Conservation (phyloP, 2,329 filamentous ascomycete species). For the Colletotrichum euphorbiae region DNA sequence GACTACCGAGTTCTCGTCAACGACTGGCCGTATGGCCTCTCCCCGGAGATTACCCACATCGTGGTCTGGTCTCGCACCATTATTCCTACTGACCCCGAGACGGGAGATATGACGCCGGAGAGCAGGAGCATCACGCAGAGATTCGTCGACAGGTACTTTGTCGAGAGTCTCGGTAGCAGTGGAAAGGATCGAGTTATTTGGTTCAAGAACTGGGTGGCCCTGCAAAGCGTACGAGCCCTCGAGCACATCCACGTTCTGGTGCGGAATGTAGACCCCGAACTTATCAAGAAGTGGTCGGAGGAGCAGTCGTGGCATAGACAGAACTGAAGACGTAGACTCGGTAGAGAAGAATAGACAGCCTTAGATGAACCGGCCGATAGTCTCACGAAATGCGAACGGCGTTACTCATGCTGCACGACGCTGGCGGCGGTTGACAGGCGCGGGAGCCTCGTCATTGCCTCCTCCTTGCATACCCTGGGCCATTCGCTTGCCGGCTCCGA, state of each 20-base stretch:
- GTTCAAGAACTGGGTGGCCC: conserved; percentile 93
- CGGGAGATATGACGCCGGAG: conserved; percentile 77
- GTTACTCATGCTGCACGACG: conserved; percentile 61
- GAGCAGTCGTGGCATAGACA: conserved; percentile 54
- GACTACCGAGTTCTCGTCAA: conserved; percentile 82
- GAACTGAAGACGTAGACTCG: conserved; percentile 22
- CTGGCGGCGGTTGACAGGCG: conserved; percentile 64
- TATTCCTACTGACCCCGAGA: conserved; percentile 76
- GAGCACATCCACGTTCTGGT: conserved; percentile 90
- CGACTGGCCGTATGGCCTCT: conserved; percentile 93
- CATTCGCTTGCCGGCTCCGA: conserved; percentile 67
- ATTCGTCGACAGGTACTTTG: conserved; percentile 79
- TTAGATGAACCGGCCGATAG: not conserved
- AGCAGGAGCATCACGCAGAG: conserved; percentile 72
- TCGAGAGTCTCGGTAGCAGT: conserved; percentile 62
- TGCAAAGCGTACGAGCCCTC: conserved; percentile 88
- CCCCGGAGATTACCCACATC: conserved; percentile 76
- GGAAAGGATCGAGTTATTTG: conserved; percentile 73
- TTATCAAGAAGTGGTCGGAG: conserved; percentile 66
- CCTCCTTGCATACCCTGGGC: conserved; percentile 56
- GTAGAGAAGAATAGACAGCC: conserved; percentile 23
- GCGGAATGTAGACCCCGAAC: conserved; percentile 62
- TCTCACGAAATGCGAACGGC: not conserved
- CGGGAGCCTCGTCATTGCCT: conserved; percentile 45
- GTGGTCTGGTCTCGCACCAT: conserved; percentile 92